Evolutionary conservation across 2,329 filamentous ascomycete genomes (phyloP).

Genomic region (Hymenoscyphus occultus): DNA sequence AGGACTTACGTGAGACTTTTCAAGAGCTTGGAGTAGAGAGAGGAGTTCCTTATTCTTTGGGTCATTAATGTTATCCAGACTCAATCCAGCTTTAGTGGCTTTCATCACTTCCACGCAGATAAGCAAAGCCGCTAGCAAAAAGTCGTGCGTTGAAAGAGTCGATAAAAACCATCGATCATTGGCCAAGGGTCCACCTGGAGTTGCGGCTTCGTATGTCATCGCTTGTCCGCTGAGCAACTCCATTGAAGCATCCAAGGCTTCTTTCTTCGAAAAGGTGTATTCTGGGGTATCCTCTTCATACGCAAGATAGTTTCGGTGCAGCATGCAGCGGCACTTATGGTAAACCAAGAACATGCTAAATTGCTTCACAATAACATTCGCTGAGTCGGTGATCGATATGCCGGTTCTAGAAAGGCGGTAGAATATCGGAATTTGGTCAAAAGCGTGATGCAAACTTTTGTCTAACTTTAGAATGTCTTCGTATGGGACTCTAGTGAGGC

Average conservation of each 20-base stretch:
- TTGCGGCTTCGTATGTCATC: constrained; percentile 45
- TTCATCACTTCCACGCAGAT: constrained; percentile 45
- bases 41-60: neutral
- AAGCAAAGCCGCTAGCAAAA: constrained; percentile 59
- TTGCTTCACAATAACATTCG: constrained; percentile 49
- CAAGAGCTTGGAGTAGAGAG: constrained; percentile 21
- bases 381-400: constrained; percentile 48
- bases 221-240: constrained; percentile 48
- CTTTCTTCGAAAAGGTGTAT: constrained; percentile 51
- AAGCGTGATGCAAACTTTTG: constrained; percentile 44
- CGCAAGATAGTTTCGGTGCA: constrained; percentile 53
- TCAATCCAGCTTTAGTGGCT: constrained; percentile 10
- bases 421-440: constrained; percentile 45
- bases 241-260: constrained; percentile 50
- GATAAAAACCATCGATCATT: constrained; percentile 56
- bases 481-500: constrained; percentile 47
- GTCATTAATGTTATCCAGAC: constrained; percentile 10
- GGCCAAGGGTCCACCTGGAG: constrained; percentile 51
- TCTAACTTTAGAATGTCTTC: constrained; percentile 50
- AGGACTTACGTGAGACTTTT: constrained; percentile 19
- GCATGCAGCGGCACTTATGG: constrained; percentile 53
- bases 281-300: constrained; percentile 43
- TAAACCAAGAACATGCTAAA: constrained; percentile 52
- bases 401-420: constrained; percentile 49
- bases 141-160: constrained; percentile 58